Percentiles rank a stretch among this genome's conserved stretches.
Conservation (phyloP, 371 early-diverging fungal genomes). For the Apophysomyces trapeziformis region DNA sequence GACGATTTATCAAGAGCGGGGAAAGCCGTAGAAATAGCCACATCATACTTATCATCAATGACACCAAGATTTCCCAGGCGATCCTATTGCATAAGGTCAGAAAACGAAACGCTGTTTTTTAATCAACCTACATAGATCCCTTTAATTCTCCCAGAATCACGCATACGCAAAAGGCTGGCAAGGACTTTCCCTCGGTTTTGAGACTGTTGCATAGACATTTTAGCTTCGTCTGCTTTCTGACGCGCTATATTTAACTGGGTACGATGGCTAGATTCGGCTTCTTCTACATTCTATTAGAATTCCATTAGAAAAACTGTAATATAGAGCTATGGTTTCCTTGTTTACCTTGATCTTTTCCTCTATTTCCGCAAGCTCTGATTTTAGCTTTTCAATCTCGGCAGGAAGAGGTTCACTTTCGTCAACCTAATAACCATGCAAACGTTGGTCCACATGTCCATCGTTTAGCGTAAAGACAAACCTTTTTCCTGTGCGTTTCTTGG, state of each 20-base stretch:
- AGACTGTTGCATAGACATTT: slow-evolving; percentile 62
- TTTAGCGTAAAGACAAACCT: slow-evolving; percentile 16
- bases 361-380: slow-evolving; percentile 43
- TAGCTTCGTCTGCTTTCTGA: slow-evolving; percentile 73
- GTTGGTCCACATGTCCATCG: neutral
- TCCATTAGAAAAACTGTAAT: too few species aligned
- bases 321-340: slow-evolving; percentile 8
- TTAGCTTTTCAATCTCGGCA: slow-evolving; percentile 54
- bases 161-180: slow-evolving; percentile 74
- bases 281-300: slow-evolving; percentile 2
- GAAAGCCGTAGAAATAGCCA: slow-evolving; percentile 96
- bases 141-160: slow-evolving; percentile 77
- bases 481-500: slow-evolving; percentile 23
- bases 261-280: slow-evolving; percentile 6
- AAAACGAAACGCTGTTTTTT: neutral
- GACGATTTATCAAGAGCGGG: slow-evolving; percentile 91
- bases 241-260: slow-evolving; percentile 46
- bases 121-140: slow-evolving; percentile 76
- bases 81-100: slow-evolving; percentile 52
- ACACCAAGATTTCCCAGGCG: slow-evolving; percentile 96
- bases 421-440: neutral
- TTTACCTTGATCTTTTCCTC: slow-evolving; percentile 35
- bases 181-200: slow-evolving; percentile 81
- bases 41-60: slow-evolving; percentile 94
- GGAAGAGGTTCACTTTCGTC: slow-evolving; percentile 29